A percentile compares a stretch with the other conserved stretches of the same genome.
phyloP scores from a whole-genome alignment of 148 eudicot genomes.

The Silene uniflora region DNA sequence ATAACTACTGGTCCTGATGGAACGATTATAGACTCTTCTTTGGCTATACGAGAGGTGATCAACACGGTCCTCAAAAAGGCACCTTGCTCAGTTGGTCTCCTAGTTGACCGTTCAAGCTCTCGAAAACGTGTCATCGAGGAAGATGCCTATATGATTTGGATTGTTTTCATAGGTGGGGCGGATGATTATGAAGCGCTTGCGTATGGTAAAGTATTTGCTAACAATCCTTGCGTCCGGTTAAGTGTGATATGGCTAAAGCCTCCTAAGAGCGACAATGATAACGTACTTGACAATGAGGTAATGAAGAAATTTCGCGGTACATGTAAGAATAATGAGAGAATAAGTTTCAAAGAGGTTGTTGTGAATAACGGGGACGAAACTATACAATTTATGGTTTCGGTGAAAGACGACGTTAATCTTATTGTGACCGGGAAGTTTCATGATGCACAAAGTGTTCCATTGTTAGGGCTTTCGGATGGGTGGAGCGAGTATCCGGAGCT shows the following conservation, averaged over 20 bases:
- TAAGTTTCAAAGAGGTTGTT: slow-evolving; percentile 9
- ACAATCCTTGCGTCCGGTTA: slow-evolving; percentile 23
- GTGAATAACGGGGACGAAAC: slow-evolving; percentile 26
- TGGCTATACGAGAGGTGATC: slow-evolving; percentile 30
- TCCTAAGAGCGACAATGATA: not conserved
- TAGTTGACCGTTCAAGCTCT: too few species aligned
- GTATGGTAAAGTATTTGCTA: slow-evolving; percentile 27
- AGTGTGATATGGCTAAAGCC: slow-evolving; percentile 31
- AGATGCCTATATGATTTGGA: slow-evolving; percentile 6
- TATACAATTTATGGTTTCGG: not conserved
- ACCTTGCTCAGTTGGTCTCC: slow-evolving; percentile 55
- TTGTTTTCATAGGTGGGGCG: slow-evolving; percentile 37
- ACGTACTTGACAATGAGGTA: slow-evolving; percentile 21
- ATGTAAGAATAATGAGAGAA: slow-evolving; percentile 3
- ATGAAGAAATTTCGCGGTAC: slow-evolving; percentile 11
- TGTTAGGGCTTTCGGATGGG: slow-evolving; percentile 19
- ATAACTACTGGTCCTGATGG: slow-evolving; percentile 3
- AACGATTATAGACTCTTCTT: not conserved
- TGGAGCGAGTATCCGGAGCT: slow-evolving; percentile 28
- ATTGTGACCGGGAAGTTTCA: slow-evolving; percentile 24
- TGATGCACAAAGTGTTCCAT: slow-evolving; percentile 5
- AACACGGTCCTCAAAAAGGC: slow-evolving; percentile 37
- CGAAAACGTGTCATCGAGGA: too few species aligned
- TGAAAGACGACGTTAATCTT: slow-evolving; percentile 20
- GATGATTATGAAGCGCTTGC: slow-evolving; percentile 58